Base-by-base conservation (phyloP, 2,329 filamentous ascomycete species). In the Metarhizium rileyi region DNA sequence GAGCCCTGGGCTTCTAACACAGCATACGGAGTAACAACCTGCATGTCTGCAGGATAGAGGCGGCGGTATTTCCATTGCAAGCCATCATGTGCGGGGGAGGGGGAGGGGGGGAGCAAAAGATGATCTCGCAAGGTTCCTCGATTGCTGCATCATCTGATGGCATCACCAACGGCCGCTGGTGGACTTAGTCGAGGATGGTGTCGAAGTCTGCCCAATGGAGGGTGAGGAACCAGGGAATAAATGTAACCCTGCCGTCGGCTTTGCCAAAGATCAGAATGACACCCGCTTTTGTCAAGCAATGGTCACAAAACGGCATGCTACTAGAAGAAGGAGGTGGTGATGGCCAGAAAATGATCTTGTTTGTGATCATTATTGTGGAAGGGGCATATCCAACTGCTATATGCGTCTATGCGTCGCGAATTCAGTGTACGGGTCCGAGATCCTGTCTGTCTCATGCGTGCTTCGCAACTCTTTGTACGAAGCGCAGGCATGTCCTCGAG, bases 101-200 rank as follows among this genome's bases (percentile, higher is more conserved):
- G 16, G 20, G 38, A 8, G 22, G 38, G 22, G 22, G 10, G 36
- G 18, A 5, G 5, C n/a, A 22, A 14, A 20, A 23, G 38, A 42
- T 25, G 38, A 25, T 20, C 28, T 23, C 23, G 38, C 36, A 20
- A 26, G 30, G 42, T 30, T 45, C 18, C 10, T 16, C 30, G 45
- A 22, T 16, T 18, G 35, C 25, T 35, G 22, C 44, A 28, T 51
- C 51, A 53, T 51, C 25, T 49, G 46, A 47, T 48, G 46, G 35
- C 20, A 48, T 44, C 41, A 44, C 20, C 30, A 48, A 45, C 23
- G 35, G 26, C 8, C 25, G 18, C n/a, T 14, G 18, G 30, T 18
- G 3, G 23, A 22, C 26, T 9, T 16, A 12, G 36, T 36, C 47
- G 40, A 40, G 41, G 26, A 25, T 30, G 38, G 26, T 28, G 49